These are phyloP conservation scores for Eragrostis curvula DNA, from an alignment of 176 grass and related monocot species.

Conservation along the genomic window DNA sequence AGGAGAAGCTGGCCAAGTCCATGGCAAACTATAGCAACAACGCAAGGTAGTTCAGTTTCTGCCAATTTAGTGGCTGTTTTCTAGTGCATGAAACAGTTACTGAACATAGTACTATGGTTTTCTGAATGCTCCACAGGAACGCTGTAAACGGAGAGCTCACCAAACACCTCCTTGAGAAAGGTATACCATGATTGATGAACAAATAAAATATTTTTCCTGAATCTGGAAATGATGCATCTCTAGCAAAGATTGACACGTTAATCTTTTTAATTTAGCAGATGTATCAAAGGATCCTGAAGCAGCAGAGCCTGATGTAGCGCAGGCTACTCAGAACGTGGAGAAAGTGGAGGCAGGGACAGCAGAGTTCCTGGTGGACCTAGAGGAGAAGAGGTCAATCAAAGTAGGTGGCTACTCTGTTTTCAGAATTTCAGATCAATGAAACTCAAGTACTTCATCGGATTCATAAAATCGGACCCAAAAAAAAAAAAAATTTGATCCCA, in stretches of 20 bases:
- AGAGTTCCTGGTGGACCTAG: constrained; percentile 71
- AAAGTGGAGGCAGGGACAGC: constrained; percentile 79
- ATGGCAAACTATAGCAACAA: constrained; percentile 36
- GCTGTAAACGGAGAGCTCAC: constrained; percentile 26
- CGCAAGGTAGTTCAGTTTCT: constrained; percentile 19
- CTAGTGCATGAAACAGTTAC: neutral
- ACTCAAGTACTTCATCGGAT: too few species aligned
- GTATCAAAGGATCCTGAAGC: constrained; percentile 46
- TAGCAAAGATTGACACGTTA: neutral
- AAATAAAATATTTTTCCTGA: neutral
- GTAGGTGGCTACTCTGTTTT: constrained; percentile 6
- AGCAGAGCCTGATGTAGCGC: constrained; percentile 13
- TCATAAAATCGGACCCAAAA: too few species aligned
- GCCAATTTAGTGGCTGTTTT: neutral
- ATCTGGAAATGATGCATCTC: neutral
- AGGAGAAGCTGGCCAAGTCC: constrained; percentile 70
- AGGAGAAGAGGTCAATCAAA: constrained; percentile 88
- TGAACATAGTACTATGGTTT: neutral
- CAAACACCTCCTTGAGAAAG: constrained; percentile 40
- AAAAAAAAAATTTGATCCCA: too few species aligned
- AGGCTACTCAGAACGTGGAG: neutral
- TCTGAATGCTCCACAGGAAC: constrained; percentile 34
- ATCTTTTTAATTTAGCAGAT: constrained; percentile 35
- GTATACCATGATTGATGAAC: constrained; percentile 3
- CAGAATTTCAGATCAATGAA: neutral